Conservation (phyloP, 805 yeast species). For the Blastobotrys attinorum region DNA sequence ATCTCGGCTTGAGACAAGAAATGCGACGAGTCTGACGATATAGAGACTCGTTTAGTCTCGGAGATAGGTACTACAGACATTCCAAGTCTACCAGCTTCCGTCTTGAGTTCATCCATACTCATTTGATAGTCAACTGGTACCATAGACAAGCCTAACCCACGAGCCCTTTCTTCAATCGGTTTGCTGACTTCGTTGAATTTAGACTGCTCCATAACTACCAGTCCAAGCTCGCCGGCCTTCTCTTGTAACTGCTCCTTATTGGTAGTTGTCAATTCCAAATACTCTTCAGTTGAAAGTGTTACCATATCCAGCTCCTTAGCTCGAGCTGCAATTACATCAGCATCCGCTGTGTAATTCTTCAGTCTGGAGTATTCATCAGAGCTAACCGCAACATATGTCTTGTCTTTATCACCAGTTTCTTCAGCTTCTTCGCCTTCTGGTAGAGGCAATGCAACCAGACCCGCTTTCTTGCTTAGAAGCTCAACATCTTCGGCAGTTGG, state of each 20-base stretch:
- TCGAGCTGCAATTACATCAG: conserved; percentile 8
- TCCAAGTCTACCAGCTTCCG: conserved; percentile 15
- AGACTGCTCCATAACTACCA: conserved; percentile 22
- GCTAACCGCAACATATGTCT: conserved; percentile 8
- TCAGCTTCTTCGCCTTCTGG: background rate
- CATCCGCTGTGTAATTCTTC: conserved; percentile 7
- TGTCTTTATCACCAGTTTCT: background rate
- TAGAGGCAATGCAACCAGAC: conserved; percentile 14
- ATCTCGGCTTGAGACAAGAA: conserved; percentile 22
- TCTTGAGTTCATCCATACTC: background rate
- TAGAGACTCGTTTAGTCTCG: conserved; percentile 9
- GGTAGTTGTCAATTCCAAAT: conserved; percentile 9
- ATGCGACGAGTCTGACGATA: background rate
- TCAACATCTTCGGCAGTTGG: conserved; percentile 25
- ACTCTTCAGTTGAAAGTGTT: conserved; percentile 10
- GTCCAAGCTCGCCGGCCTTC: conserved; percentile 20
- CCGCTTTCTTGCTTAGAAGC: conserved; percentile 20
- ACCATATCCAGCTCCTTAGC: conserved; percentile 13
- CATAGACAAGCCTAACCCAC: conserved; percentile 16
- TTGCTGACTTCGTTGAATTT: conserved; percentile 7
- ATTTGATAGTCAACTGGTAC: conserved; percentile 21
- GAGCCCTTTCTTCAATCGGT: conserved; percentile 15
- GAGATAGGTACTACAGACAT: conserved; percentile 14
- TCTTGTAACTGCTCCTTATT: conserved; percentile 4
- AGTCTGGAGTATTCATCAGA: conserved; percentile 11